Conservation (phyloP, 208 protist genomes). For the Wallacemonas sp. region DNA sequence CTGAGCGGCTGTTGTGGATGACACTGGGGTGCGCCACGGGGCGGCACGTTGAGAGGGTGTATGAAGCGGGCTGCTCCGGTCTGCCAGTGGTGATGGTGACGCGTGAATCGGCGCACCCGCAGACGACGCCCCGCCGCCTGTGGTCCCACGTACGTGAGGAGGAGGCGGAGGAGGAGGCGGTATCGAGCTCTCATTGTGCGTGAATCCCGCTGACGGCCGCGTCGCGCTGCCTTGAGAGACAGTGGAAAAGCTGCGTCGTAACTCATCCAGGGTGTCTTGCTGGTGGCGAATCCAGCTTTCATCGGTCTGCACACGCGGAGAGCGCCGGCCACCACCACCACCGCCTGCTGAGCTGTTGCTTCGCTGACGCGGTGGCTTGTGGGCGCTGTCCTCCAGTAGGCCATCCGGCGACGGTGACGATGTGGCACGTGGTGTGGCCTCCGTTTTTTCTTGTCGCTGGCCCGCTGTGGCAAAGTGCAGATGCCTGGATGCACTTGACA, state of each 20-base stretch:
- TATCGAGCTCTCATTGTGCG: too few relatives aligned
- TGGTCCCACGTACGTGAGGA: background rate
- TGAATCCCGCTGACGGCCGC: background rate
- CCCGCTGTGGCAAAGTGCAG: background rate
- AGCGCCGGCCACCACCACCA: conserved; percentile 5
- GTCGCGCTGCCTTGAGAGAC: conserved; percentile 8
- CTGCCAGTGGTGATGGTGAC: background rate
- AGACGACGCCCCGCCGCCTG: too few relatives aligned
- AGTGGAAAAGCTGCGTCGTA: conserved; percentile 34
- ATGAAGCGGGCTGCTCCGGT: background rate
- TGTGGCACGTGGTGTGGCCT: background rate
- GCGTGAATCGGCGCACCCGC: background rate
- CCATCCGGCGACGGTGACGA: background rate
- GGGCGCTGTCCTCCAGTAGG: too few relatives aligned
- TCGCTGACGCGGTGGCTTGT: background rate
- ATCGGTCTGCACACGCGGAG: conserved; percentile 10
- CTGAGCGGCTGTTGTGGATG: background rate
- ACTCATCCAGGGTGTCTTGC: conserved; percentile 27
- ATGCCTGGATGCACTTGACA: conserved; percentile 3
- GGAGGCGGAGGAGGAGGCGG: too few relatives aligned
- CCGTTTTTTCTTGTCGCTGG: background rate
- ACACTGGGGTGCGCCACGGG: conserved; percentile 3
- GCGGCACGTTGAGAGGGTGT: background rate
- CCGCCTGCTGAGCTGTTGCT: conserved; percentile 4
- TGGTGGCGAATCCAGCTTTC: conserved; percentile 17